These are phyloP conservation scores for Ascochyta fabae DNA, from an alignment of 2,329 filamentous ascomycete species.

Conservation along the genomic window DNA sequence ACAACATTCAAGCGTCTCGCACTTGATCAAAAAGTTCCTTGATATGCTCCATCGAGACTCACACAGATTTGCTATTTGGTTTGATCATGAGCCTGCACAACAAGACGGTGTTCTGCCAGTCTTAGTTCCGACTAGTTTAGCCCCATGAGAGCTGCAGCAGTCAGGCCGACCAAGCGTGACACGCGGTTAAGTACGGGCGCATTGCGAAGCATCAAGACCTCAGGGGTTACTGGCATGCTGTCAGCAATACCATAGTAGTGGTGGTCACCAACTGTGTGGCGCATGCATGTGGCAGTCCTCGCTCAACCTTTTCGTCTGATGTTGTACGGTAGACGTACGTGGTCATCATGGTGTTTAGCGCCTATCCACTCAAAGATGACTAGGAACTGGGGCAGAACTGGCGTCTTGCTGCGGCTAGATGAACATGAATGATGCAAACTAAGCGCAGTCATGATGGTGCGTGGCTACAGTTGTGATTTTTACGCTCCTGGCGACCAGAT, in stretches of 20 bases:
- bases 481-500: slow-evolving; percentile 39
- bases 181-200: slow-evolving; percentile 28
- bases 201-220: not conserved
- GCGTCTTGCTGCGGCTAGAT: slow-evolving; percentile 33
- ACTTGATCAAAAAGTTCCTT: no score
- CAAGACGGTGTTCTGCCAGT: no score
- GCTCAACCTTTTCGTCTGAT: not conserved
- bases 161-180: slow-evolving; percentile 31
- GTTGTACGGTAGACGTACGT: not conserved
- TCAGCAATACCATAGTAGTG: not conserved
- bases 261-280: slow-evolving; percentile 1
- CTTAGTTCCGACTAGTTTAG: no score
- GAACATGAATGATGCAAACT: slow-evolving; percentile 25
- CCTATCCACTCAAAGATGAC: slow-evolving; percentile 32
- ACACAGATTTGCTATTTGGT: no score
- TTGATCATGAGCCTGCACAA: no score
- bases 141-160: slow-evolving; percentile 1
- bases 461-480: slow-evolving; percentile 28
- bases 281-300: not conserved
- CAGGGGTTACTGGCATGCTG: not conserved
- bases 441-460: slow-evolving; percentile 21
- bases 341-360: not conserved
- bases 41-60: no score
- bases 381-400: not conserved
- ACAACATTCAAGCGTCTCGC: no score